Base-by-base conservation (phyloP, 139 green algal species). In the Medakamo hakoo region DNA sequence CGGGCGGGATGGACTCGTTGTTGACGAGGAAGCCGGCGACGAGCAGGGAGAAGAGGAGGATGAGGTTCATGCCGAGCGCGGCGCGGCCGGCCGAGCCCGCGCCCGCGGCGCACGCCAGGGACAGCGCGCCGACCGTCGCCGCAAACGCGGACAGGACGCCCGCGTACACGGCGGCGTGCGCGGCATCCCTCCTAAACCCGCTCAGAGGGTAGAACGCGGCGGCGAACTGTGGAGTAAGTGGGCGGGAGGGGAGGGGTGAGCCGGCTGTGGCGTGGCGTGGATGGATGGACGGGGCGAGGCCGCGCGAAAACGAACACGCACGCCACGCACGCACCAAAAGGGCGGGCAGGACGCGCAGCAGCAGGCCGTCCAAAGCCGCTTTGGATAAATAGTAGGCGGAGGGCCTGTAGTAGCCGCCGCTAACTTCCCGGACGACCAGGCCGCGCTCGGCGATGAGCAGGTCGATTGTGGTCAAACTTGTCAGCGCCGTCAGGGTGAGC, bases 121-220 rank as follows among this genome's bases (percentile, higher is more conserved):
- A 76, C 18, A 89, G 62, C 2, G 80, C 79, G 21, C 83, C 86
- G 14, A 79, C 67, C 29, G 70, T 63, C 2, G 73, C 58, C 22
- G 64, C 75, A 63, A 86, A 83, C 20, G 69, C 28, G 30, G 65
- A 58, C 63, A 80, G 68, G 82, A 90, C 4, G 81, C 48, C 3
- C 58, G 64, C 23, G 71, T 74, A 82, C 21, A 65, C 55, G n/a
- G 68, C 69, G 21, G 71, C 69, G 29, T 60, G 63, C 1, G 22
- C 21, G 18, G 63, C 27, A 4, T 18, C 55, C 3, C 59, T 32
- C 31, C 71, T 62, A 19, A 87, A 63, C 0, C 79, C 75, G 69
- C 82, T 79, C 59, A 90, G 76, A 23, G 75, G 86, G 68, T 94
- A 92, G 58, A 91, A 81, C 3, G 78, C 69, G 24, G 76, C 62